These are phyloP conservation scores for Betula pendula DNA, from an alignment of 306 rosid species.

Conservation along the genomic window DNA sequence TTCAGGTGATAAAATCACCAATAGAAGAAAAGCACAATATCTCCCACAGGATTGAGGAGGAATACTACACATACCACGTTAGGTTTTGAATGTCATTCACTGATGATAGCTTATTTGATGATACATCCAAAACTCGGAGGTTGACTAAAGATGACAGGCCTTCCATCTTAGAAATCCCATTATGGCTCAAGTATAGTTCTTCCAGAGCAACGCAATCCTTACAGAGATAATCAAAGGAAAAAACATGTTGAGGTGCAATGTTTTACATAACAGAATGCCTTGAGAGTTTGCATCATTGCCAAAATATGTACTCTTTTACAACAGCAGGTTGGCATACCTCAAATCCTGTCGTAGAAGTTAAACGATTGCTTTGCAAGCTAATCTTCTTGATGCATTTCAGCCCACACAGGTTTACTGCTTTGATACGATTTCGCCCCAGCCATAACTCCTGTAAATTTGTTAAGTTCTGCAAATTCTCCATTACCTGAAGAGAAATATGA, in stretches of 20 bases:
- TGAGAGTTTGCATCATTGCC: neutral
- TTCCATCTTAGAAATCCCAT: constrained; percentile 88
- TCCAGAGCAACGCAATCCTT: constrained; percentile 79
- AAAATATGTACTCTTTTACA: neutral
- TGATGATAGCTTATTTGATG: constrained; percentile 74
- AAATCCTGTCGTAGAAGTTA: constrained; percentile 81
- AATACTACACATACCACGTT: constrained; percentile 50
- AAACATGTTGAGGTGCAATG: neutral
- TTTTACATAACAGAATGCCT: constrained; percentile 5
- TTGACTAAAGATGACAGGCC: constrained; percentile 79
- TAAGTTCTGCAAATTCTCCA: constrained; percentile 74
- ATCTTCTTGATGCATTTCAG: constrained; percentile 75
- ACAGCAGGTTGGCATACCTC: constrained; percentile 47
- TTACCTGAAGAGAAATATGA: constrained; percentile 53
- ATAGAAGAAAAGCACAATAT: constrained; percentile 12
- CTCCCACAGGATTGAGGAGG: neutral
- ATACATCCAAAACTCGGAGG: constrained; percentile 84
- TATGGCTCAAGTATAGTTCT: constrained; percentile 93
- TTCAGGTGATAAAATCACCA: constrained; percentile 23
- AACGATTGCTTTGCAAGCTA: constrained; percentile 94
- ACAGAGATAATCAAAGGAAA: constrained; percentile 12
- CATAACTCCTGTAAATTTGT: constrained; percentile 76
- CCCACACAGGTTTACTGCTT: constrained; percentile 76
- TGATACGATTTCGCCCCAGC: constrained; percentile 92
- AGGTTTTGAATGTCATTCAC: constrained; percentile 64